phyloP scores from a whole-genome alignment of 305 asterid species.

The Petunia hybrid region DNA sequence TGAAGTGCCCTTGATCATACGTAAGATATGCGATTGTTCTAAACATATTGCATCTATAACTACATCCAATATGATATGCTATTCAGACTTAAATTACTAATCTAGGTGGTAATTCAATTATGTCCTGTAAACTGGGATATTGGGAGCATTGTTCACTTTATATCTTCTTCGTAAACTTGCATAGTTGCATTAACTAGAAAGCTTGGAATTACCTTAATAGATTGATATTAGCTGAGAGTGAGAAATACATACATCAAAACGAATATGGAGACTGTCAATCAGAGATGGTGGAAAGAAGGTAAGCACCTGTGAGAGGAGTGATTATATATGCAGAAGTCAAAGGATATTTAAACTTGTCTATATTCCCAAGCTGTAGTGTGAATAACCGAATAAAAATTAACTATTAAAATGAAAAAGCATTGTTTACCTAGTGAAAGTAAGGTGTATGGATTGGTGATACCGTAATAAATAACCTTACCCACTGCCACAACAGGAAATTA shows the following conservation, averaged over 20 bases:
- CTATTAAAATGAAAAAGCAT: neutral
- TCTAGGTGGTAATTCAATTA: neutral
- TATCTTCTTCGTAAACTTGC: neutral
- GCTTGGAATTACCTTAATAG: neutral
- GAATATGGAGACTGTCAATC: neutral
- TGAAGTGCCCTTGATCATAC: too few relatives aligned
- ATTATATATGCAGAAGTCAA: neutral
- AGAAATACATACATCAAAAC: neutral
- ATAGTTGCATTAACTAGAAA: neutral
- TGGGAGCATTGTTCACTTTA: neutral
- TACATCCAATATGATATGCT: neutral
- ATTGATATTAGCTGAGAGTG: neutral
- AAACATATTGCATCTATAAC: neutral
- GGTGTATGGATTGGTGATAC: neutral
- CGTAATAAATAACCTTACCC: neutral
- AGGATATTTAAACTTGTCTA: neutral
- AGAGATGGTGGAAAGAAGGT: neutral
- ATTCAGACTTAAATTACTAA: neutral
- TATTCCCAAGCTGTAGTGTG: neutral
- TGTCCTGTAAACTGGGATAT: neutral
- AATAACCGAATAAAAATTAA: neutral
- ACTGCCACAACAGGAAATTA: neutral
- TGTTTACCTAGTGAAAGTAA: neutral
- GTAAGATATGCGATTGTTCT: neutral
- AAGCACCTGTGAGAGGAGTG: constrained; percentile 1